phyloP scores from a whole-genome alignment of 2,329 filamentous ascomycete genomes.

The Cladosporium sp. region DNA sequence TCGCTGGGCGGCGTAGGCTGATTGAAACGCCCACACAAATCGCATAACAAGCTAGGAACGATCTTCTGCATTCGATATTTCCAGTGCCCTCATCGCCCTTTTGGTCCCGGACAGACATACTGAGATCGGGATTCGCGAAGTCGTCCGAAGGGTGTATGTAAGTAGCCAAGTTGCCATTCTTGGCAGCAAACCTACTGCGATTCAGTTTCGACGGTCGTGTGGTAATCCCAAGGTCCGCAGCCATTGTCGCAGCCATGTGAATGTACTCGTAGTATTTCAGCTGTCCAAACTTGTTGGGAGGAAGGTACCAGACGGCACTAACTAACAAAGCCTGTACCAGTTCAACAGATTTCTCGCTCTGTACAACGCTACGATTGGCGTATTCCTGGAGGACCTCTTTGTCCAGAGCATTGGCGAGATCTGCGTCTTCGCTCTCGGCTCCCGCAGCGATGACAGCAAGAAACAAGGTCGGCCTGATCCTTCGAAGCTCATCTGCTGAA shows the following conservation, averaged over 20 bases:
- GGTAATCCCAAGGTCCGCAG: constrained; percentile 39
- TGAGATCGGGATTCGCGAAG: constrained; percentile 23
- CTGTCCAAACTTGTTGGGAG: constrained; percentile 41
- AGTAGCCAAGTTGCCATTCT: neutral
- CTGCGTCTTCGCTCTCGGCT: constrained; percentile 54
- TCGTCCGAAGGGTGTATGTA: constrained; percentile 24
- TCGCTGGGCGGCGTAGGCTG: constrained; percentile 57
- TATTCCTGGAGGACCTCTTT: constrained; percentile 47
- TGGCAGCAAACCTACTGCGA: constrained; percentile 14
- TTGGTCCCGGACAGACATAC: constrained; percentile 19
- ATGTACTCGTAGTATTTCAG: constrained; percentile 50
- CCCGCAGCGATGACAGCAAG: constrained; percentile 63
- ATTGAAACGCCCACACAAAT: constrained; percentile 58
- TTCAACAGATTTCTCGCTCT: constrained; percentile 50
- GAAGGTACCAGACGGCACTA: constrained; percentile 48
- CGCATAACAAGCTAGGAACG: constrained; percentile 59
- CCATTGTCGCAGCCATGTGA: constrained; percentile 51
- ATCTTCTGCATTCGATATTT: constrained; percentile 52
- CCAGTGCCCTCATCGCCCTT: constrained; percentile 44
- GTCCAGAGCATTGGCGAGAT: constrained; percentile 42
- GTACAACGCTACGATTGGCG: constrained; percentile 45
- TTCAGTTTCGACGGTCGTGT: constrained; percentile 14
- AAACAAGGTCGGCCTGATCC: constrained; percentile 62
- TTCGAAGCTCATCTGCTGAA: constrained; percentile 54
- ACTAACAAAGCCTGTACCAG: constrained; percentile 49